Base-by-base conservation (phyloP, 1,284 basidiomycete species). In the Amylostereum areolatum region DNA sequence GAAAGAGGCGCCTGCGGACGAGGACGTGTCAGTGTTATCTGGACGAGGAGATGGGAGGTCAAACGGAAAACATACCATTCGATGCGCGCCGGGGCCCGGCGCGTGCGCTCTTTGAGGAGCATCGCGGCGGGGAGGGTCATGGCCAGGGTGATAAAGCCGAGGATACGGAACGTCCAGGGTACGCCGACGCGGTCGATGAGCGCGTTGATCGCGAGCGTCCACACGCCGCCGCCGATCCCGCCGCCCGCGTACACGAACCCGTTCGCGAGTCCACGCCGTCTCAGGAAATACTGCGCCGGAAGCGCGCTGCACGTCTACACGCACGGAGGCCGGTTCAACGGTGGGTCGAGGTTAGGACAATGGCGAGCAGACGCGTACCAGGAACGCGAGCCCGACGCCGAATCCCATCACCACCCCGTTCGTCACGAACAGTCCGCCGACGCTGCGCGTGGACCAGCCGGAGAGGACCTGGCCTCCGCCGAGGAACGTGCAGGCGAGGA, bases 121-220 rank as follows among this genome's bases (percentile, higher is more conserved):
- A 61, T 55, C 29, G 66, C 55, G 2, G 64, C 63, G 1, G 65
- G 65, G 3, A 69, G 34, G 4, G 66, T 57, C 2, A 51, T 47
- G 2, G 52, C 47, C 27, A 67, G 56, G 10, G 66, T 66, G 30
- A 58, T 37, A 12, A 60, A 44, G 10, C 67, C 67, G 39, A 65
- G 55, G 41, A 69, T 60, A 25, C 65, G 60, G 48, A 69, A 70
- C 3, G 68, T 58, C 67, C 66, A 70, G 3, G 58, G 28, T 29
- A 66, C 52, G 5, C 60, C 64, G 24, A 66, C 55, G 41, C 41
- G 52, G 34, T 63, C 53, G n/a, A 67, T 59, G 37, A 68, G 59
- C 10, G 55, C 42, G 43, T 66, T 59, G 35, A 63, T 58, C 33
- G 53, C 42, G 27, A 70, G 55, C 30, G 59, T 60, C 44, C 60